phyloP scores from a whole-genome alignment of 768 basidiomycete species.

The Podaxis sp. region DNA sequence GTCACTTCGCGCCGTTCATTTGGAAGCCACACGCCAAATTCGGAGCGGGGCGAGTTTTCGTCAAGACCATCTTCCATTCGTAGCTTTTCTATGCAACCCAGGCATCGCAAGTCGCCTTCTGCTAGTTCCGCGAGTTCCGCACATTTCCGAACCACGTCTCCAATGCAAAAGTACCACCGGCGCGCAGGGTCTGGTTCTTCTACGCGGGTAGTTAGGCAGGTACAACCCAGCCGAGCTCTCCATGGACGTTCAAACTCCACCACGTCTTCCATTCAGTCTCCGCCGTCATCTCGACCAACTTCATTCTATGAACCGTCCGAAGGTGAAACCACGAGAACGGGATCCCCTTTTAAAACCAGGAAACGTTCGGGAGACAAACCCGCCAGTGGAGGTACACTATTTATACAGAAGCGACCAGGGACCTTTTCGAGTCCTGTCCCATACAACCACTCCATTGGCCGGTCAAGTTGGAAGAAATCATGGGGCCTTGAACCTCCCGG shows the following conservation, averaged over 20 bases:
- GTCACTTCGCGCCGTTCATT: conserved; percentile 68
- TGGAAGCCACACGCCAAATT: conserved; percentile 84
- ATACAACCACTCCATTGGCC: conserved; percentile 47
- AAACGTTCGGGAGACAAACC: conserved; percentile 45
- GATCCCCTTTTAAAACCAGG: conserved; percentile 61
- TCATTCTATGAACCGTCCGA: conserved; percentile 80
- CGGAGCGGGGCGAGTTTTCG: conserved; percentile 74
- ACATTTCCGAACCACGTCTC: conserved; percentile 69
- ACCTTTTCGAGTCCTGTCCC: conserved; percentile 61
- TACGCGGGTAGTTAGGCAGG: conserved; percentile 74
- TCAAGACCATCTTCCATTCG: conserved; percentile 86
- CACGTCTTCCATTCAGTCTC: conserved; percentile 76
- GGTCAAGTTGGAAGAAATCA: conserved; percentile 85
- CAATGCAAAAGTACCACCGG: conserved; percentile 77
- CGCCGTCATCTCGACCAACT: conserved; percentile 71
- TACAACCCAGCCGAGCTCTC: conserved; percentile 40
- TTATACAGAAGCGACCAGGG: conserved; percentile 78
- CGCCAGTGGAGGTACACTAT: conserved; percentile 48
- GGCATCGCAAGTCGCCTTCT: conserved; percentile 76
- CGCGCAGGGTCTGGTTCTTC: conserved; percentile 81
- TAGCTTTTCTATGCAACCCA: conserved; percentile 65
- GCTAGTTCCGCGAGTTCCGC: conserved; percentile 74
- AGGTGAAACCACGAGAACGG: conserved; percentile 58
- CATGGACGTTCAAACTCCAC: conserved; percentile 78
- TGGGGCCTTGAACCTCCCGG: conserved; percentile 89